A percentile compares a stretch with the other conserved stretches of the same genome.
These are phyloP conservation scores for Deakozyma indianensis DNA, from an alignment of 805 yeast species.

Conservation along the genomic window DNA sequence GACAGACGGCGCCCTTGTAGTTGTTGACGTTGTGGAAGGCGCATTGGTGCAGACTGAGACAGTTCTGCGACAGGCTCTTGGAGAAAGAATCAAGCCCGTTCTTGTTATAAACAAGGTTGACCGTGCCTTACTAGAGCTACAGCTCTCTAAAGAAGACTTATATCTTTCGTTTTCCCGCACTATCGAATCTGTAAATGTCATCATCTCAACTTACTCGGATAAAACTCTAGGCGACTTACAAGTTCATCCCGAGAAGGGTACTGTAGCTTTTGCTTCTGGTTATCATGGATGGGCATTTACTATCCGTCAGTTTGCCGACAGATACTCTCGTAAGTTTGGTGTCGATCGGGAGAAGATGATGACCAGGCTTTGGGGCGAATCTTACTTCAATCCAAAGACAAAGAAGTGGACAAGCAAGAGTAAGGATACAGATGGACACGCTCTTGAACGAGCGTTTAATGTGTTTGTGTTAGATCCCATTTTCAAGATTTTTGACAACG, in stretches of 20 bases:
- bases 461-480: slow-evolving; percentile 86
- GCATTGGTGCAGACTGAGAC: slow-evolving; percentile 93
- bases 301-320: slow-evolving; percentile 74
- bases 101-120: slow-evolving; percentile 82
- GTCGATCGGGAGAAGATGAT: slow-evolving; percentile 79
- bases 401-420: slow-evolving; percentile 83
- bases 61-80: slow-evolving; percentile 80
- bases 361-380: slow-evolving; percentile 92
- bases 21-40: slow-evolving; percentile 88
- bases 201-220: slow-evolving; percentile 72
- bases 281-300: slow-evolving; percentile 94
- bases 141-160: slow-evolving; percentile 79
- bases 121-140: slow-evolving; percentile 84
- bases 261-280: slow-evolving; percentile 93
- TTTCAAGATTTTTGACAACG: slow-evolving; percentile 72
- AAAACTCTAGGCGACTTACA: slow-evolving; percentile 67
- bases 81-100: slow-evolving; percentile 88
- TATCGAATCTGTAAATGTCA: slow-evolving; percentile 82
- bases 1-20: slow-evolving; percentile 89
- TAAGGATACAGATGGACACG: slow-evolving; percentile 70
- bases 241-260: slow-evolving; percentile 84
- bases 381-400: slow-evolving; percentile 88
- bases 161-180: slow-evolving; percentile 85
- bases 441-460: slow-evolving; percentile 84
- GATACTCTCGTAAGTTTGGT: slow-evolving; percentile 86